Evolutionary conservation across 495 filamentous ascomycete genomes (phyloP), one percentile per base, ranked within the genome.

Genomic region (Aspergillus kassunensis): DNA sequence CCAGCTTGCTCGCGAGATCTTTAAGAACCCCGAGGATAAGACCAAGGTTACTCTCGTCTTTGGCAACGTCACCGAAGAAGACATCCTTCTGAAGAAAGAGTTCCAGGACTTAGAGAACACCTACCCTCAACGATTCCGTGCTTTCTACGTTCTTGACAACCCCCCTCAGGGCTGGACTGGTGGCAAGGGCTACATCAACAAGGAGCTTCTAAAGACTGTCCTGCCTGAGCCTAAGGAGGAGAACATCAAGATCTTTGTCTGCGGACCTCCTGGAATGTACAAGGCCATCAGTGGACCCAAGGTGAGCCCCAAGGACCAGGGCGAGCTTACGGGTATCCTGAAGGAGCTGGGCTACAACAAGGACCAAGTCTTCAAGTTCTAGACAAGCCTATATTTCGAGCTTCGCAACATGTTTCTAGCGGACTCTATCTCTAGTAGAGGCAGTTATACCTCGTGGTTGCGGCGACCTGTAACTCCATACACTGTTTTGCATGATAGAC

Each of bases 311-410:
- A 73, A 78, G 53, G 91, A 98, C 63, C 93, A 98, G 73, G 93
- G 93, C 39, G 93, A 97, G 79, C 73, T 98, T 33, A 72, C 71
- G 5, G 93, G 93, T 49, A 67, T 84, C 57, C 72, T 98, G 61
- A 88, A 90, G 79, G 90, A 97, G 66, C 71, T 98, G 44, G 93
- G 93, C 15, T 98, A 97, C 75, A 79, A 62, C 49, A 78, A 89
- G 73, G 93, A 97, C 39, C 95, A 98, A 77, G 95, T 98, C 21
- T 97, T 88, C 77, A 98, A 98, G 79, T 98, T 98, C 68, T 98
- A 88, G 61, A 69, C 35, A 19, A 49, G 35, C 15, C 19, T 2
- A 34, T 16, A 20, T 36, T 56, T 37, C 34, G 34, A n/a, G 9
- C 11, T 33, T 35, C 4, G 21, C 44, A 16, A 21, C 43, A 21